Evolutionary conservation across 2,329 filamentous ascomycete genomes (phyloP).

Genomic region (Paraconiothyrium sp.): DNA sequence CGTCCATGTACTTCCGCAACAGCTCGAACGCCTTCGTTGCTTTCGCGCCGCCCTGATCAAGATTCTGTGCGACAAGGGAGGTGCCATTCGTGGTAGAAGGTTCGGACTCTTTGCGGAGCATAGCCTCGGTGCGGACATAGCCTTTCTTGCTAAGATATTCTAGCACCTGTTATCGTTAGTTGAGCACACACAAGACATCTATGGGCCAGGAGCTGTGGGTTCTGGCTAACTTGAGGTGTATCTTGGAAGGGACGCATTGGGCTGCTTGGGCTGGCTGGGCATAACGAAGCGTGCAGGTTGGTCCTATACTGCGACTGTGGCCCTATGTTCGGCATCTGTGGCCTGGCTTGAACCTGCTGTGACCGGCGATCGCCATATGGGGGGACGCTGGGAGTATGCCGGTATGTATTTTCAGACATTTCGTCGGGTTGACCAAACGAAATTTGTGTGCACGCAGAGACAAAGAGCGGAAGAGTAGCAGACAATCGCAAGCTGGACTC

Average conservation of each 20-base stretch:
- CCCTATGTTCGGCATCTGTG: constrained; percentile 5
- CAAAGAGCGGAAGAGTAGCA: background rate
- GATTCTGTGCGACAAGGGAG: constrained; percentile 71
- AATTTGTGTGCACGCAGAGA: background rate
- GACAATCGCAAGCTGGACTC: background rate
- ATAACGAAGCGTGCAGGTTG: background rate
- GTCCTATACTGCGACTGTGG: background rate
- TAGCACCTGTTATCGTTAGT: constrained; percentile 69
- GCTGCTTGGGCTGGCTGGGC: background rate
- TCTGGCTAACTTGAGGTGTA: constrained; percentile 8
- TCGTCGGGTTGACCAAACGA: background rate
- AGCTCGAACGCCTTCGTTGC: constrained; percentile 79
- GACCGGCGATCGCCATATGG: background rate
- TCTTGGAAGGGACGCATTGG: background rate
- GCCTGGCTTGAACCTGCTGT: background rate
- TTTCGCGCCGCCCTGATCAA: constrained; percentile 77
- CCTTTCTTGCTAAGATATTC: constrained; percentile 97
- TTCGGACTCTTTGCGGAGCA: constrained; percentile 89
- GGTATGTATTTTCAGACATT: background rate
- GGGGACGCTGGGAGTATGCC: background rate
- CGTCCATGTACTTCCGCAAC: constrained; percentile 85
- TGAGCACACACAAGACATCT: constrained; percentile 1
- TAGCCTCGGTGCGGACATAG: constrained; percentile 90
- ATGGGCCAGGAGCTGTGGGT: constrained; percentile 1
- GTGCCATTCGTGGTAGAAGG: constrained; percentile 85